These are phyloP conservation scores for Penicillium coffeae DNA, from an alignment of 495 filamentous ascomycete species.

Conservation along the genomic window DNA sequence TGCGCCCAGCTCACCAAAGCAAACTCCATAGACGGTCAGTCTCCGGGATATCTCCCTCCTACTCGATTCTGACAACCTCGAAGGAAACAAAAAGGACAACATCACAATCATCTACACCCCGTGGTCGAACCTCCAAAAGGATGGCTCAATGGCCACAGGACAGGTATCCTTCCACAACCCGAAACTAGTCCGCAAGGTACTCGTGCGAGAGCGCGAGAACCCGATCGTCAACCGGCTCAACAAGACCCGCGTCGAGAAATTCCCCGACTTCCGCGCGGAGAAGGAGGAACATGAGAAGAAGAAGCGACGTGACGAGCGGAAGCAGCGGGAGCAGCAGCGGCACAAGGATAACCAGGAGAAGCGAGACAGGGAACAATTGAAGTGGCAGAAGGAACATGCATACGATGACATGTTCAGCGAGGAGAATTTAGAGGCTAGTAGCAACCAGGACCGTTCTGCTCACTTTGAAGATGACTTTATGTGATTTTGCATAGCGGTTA, in stretches of 20 bases:
- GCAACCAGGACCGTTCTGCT: slow-evolving; percentile 48
- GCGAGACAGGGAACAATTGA: slow-evolving; percentile 79
- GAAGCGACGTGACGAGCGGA: slow-evolving; percentile 65
- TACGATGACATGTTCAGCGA: slow-evolving; percentile 71
- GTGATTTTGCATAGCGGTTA: too few species aligned
- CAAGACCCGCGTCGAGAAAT: slow-evolving; percentile 87
- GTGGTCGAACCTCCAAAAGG: slow-evolving; percentile 95
- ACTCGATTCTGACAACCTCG: too few species aligned
- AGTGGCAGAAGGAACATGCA: slow-evolving; percentile 90
- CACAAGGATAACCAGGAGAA: slow-evolving; percentile 75
- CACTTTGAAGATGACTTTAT: slow-evolving; percentile 54
- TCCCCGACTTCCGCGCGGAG: slow-evolving; percentile 74
- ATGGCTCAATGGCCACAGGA: slow-evolving; percentile 91
- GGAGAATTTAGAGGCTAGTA: slow-evolving; percentile 43
- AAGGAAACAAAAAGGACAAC: slow-evolving; percentile 99
- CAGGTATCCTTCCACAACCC: slow-evolving; percentile 93
- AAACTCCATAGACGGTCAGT: slow-evolving; percentile 90
- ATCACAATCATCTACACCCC: slow-evolving; percentile 95
- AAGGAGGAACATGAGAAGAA: slow-evolving; percentile 69
- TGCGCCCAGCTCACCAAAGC: slow-evolving; percentile 95
- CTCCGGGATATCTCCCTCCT: too few species aligned
- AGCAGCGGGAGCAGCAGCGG: slow-evolving; percentile 63
- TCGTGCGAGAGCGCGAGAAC: slow-evolving; percentile 76
- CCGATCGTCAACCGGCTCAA: slow-evolving; percentile 91
- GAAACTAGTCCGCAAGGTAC: slow-evolving; percentile 75